phyloP scores from a whole-genome alignment of 768 basidiomycete species.

The Hygrophorus russula region DNA sequence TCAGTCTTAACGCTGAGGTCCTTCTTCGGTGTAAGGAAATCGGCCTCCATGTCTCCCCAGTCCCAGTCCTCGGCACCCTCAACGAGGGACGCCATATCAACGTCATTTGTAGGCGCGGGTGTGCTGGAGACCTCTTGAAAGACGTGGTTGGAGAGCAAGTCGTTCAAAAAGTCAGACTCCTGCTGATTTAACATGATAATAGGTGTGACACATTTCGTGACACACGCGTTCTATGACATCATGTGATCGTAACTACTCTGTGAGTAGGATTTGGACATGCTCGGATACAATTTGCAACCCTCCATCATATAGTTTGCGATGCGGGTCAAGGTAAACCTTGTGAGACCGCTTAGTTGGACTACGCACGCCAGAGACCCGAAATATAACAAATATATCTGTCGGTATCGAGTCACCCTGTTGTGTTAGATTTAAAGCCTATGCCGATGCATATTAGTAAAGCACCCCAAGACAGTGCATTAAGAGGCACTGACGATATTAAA shows the following conservation, averaged over 20 bases:
- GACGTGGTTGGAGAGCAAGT: slow-evolving; percentile 38
- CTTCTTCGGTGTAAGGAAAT: slow-evolving; percentile 42
- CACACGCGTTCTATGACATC: too few species aligned
- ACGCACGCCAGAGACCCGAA: neutral
- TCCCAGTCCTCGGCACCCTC: slow-evolving; percentile 66
- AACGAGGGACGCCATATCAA: slow-evolving; percentile 39
- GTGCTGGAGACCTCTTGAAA: slow-evolving; percentile 11
- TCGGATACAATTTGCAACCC: neutral
- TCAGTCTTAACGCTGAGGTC: slow-evolving; percentile 1
- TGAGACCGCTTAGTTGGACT: neutral
- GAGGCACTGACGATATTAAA: slow-evolving; percentile 11
- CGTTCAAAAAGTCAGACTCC: slow-evolving; percentile 45
- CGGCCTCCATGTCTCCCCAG: slow-evolving; percentile 45
- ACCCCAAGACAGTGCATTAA: neutral
- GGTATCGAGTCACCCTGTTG: neutral
- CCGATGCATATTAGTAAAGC: neutral
- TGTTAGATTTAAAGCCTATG: neutral
- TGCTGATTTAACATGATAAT: neutral
- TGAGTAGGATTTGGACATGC: too few species aligned
- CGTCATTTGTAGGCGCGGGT: slow-evolving; percentile 18
- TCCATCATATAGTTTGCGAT: neutral
- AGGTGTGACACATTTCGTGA: neutral
- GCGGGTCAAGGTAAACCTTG: neutral
- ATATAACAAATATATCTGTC: neutral
- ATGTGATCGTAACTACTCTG: too few species aligned